Evolutionary conservation across 1,139 yeast species (phyloP), one percentile per base, ranked within the genome.

Genomic region (Kurtzmaniella quercitrusa): DNA sequence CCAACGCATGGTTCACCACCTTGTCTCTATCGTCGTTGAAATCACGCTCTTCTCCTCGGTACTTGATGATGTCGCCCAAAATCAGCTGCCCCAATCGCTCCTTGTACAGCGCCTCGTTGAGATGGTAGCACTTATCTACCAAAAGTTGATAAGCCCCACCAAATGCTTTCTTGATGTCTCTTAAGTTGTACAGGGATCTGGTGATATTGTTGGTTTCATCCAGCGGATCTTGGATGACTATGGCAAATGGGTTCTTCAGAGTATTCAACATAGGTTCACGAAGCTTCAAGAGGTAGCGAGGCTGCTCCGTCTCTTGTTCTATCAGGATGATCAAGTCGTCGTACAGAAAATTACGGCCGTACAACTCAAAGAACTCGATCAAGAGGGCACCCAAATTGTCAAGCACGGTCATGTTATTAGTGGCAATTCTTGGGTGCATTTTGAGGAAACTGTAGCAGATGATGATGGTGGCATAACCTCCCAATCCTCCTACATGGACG

Each of bases 401-500:
- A 51, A 77, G 56, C 0, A 90, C 81, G 40, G 78, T 73, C 51
- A 91, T 84, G 42, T 81, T 79, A 8, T 78, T 72, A 0, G 95
- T 79, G 2, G 84, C 65, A 5, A 91, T 57, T 52, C 90, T 74
- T 11, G 97, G 97, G 62, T 93, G 98, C 46, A 86, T 66, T 51
- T 73, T 76, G 49, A 94, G 65, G 58, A 93, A 91, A 27, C 95
- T 85, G 56, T 85, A 85, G 33, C 89, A 90, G 57, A 93, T 64
- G 54, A 96, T 90, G 38, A 91, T 89, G 19, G 91, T 88, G 8
- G 97, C 82, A 59, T 86, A 93, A 0, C 98, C 98, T 25, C 99
- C 98, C 16, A 94, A 69, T 0, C 98, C 98, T 46, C 99, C 99
- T 18, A 85, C 84, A 57, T 87, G 95, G n/a, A 93, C 98, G 55